These are phyloP conservation scores for Leccinum proliferum DNA, from an alignment of 1,284 basidiomycete species.

Conservation along the genomic window DNA sequence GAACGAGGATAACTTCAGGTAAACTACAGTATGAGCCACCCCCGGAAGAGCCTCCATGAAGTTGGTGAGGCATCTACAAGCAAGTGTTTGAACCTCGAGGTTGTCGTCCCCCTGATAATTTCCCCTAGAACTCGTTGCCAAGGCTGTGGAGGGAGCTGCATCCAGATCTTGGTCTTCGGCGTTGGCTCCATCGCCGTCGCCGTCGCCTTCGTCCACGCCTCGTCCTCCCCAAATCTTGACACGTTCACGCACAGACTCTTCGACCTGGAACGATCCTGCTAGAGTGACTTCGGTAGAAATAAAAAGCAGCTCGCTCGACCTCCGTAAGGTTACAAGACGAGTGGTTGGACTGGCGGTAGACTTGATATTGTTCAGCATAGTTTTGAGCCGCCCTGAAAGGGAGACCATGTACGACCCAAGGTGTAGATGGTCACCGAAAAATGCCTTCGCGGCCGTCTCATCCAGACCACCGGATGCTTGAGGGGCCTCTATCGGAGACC, in stretches of 20 bases:
- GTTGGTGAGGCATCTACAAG: slow-evolving; percentile 35
- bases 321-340: slow-evolving; percentile 86
- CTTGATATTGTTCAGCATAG: slow-evolving; percentile 87
- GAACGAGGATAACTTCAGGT: too few relatives aligned
- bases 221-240: slow-evolving; percentile 84
- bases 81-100: slow-evolving; percentile 87
- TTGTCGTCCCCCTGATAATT: slow-evolving; percentile 76
- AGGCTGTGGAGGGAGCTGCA: slow-evolving; percentile 64
- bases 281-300: slow-evolving; percentile 98
- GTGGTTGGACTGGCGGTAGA: slow-evolving; percentile 74
- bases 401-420: slow-evolving; percentile 91
- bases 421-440: slow-evolving; percentile 80
- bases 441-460: slow-evolving; percentile 72
- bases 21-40: too few relatives aligned
- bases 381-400: slow-evolving; percentile 82
- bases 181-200: slow-evolving; percentile 46
- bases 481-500: slow-evolving; percentile 27
- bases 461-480: slow-evolving; percentile 58
- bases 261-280: slow-evolving; percentile 91
- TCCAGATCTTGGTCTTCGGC: slow-evolving; percentile 73
- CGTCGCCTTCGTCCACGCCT: slow-evolving; percentile 54
- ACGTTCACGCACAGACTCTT: slow-evolving; percentile 89
- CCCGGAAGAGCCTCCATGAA: too few relatives aligned
- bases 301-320: slow-evolving; percentile 90
- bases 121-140: slow-evolving; percentile 69